Conservation (phyloP, 2,329 filamentous ascomycete genomes). For the Cladobotryum protrusum region DNA sequence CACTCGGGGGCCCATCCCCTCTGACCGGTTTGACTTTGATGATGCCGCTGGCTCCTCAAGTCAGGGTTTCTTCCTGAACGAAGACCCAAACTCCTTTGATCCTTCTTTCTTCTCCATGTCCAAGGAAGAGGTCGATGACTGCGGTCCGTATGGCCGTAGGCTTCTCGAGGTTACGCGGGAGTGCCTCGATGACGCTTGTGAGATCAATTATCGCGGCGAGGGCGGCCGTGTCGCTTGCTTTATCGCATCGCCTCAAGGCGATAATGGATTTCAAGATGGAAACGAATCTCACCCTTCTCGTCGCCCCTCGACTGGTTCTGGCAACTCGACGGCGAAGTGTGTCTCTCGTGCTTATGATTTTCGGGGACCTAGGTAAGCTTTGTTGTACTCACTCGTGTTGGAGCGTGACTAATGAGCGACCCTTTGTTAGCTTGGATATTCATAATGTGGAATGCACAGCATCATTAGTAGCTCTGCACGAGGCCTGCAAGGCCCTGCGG, state of each 20-base stretch:
- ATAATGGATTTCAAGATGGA: not conserved
- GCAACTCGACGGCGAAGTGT: conserved; percentile 10
- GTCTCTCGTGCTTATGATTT: conserved; percentile 7
- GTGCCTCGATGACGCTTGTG: conserved; percentile 2
- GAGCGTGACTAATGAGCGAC: not conserved
- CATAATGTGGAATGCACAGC: conserved; percentile 4
- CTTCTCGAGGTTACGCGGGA: conserved; percentile 5
- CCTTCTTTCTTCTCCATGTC: not conserved
- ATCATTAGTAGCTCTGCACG: conserved; percentile 8
- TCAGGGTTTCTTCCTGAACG: not conserved
- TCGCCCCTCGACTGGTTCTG: not conserved
- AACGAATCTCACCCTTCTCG: not conserved
- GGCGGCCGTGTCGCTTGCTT: not conserved
- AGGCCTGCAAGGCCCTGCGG: conserved; percentile 6
- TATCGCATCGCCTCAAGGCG: not conserved
- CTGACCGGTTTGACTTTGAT: not conserved
- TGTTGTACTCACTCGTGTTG: not conserved
- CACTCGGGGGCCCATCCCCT: not conserved
- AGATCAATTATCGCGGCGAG: not conserved
- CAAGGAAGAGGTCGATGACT: not conserved
- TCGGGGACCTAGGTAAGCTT: conserved; percentile 7
- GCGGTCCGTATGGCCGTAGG: not conserved
- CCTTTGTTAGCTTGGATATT: conserved; percentile 1
- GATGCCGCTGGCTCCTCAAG: not conserved
- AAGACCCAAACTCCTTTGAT: conserved; percentile 1